Evolutionary conservation across 768 basidiomycete genomes (phyloP).

Genomic region (Calocybe indica): DNA sequence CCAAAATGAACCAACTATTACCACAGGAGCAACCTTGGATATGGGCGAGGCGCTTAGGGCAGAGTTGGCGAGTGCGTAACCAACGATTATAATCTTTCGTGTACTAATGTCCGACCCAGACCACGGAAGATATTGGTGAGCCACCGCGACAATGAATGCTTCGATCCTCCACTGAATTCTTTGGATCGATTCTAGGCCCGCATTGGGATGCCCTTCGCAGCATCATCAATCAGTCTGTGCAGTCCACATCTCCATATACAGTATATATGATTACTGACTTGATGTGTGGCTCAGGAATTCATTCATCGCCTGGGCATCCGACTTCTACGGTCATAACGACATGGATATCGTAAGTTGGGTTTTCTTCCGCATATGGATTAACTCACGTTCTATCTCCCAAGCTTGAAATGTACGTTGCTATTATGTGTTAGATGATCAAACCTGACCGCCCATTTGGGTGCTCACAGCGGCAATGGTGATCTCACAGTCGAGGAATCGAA

Average conservation of each 20-base stretch:
- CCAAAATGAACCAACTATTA: neutral
- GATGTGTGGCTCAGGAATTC: slow-evolving; percentile 45
- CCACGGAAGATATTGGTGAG: slow-evolving; percentile 41
- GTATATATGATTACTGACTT: neutral
- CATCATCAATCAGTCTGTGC: slow-evolving; percentile 53
- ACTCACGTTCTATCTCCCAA: slow-evolving; percentile 9
- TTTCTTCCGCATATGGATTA: neutral
- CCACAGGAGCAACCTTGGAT: slow-evolving; percentile 51
- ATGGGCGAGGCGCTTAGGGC: slow-evolving; percentile 42
- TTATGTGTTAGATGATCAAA: no score
- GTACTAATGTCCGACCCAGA: slow-evolving; percentile 24
- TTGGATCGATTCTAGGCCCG: slow-evolving; percentile 10
- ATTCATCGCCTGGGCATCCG: slow-evolving; percentile 56
- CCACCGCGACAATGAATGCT: neutral
- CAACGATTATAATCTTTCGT: neutral
- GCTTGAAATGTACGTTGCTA: slow-evolving; percentile 43
- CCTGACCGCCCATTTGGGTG: neutral
- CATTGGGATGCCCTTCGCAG: slow-evolving; percentile 48
- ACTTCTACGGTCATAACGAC: slow-evolving; percentile 65
- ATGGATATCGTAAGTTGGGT: slow-evolving; percentile 49
- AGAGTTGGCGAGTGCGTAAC: slow-evolving; percentile 56
- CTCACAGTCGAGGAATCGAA: slow-evolving; percentile 58
- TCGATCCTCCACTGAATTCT: neutral
- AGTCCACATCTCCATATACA: neutral
- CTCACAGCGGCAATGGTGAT: slow-evolving; percentile 47